Conservation (phyloP, 371 early-diverging fungal species). For the Haplosporangium sp. region DNA sequence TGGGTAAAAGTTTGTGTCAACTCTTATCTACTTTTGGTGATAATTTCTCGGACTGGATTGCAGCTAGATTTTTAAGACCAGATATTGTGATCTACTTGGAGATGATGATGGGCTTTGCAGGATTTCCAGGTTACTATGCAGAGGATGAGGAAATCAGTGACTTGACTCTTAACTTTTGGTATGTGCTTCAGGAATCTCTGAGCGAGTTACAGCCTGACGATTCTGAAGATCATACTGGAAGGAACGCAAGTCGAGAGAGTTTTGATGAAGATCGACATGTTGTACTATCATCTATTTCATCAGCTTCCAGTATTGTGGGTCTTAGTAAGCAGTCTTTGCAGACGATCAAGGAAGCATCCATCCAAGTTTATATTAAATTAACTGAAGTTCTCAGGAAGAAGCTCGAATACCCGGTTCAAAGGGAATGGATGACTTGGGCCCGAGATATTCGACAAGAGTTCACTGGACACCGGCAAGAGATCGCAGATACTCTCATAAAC, state of each 20-base stretch:
- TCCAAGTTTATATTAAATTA: conserved; percentile 64
- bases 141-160: conserved; percentile 80
- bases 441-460: conserved; percentile 73
- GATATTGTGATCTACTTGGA: conserved; percentile 64
- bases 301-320: conserved; percentile 39
- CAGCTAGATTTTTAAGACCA: conserved; percentile 59
- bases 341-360: conserved; percentile 51
- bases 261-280: conserved; percentile 39
- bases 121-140: conserved; percentile 77
- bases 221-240: conserved; percentile 25
- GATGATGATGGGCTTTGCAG: conserved; percentile 77
- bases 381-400: conserved; percentile 66
- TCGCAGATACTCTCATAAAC: conserved; percentile 80
- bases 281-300: conserved; percentile 46
- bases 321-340: conserved; percentile 30
- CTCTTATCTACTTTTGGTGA: conserved; percentile 79
- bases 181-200: conserved; percentile 75
- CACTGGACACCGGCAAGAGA: conserved; percentile 76
- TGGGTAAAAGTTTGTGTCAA: conserved; percentile 66
- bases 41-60: conserved; percentile 72
- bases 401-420: conserved; percentile 68
- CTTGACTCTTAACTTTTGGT: conserved; percentile 81
- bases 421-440: conserved; percentile 69
- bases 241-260: conserved; percentile 10
- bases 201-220: conserved; percentile 49